Conservation (phyloP, 225 moss, liverwort and hornwort genomes). For the Bryum argenteum region DNA sequence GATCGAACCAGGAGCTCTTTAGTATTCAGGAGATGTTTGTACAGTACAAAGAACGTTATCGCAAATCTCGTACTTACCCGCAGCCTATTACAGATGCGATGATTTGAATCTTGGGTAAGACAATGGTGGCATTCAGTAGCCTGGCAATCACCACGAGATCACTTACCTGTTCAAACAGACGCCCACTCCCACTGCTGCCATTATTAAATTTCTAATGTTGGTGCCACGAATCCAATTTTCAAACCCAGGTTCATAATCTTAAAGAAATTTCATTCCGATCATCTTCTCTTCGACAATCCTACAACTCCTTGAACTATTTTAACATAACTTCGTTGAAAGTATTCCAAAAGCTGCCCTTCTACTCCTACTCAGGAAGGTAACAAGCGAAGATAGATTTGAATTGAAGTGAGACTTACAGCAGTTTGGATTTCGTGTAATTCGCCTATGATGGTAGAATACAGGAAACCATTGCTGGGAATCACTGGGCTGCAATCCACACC, state of each 20-base stretch:
- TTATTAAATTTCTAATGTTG: no score
- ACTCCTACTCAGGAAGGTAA: neutral
- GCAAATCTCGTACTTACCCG: constrained; percentile 22
- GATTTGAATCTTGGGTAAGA: constrained; percentile 52
- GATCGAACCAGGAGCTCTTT: no score
- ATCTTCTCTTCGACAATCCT: no score
- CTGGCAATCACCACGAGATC: constrained; percentile 57
- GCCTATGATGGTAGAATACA: constrained; percentile 56
- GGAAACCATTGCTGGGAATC: constrained; percentile 48
- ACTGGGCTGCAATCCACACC: constrained; percentile 53
- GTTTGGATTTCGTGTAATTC: constrained; percentile 60
- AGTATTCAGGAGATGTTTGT: no score
- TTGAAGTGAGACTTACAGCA: constrained; percentile 44
- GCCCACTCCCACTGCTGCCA: no score
- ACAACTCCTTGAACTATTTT: neutral
- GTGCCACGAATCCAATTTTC: no score
- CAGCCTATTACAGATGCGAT: constrained; percentile 28
- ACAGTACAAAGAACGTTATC: no score
- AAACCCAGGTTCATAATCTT: no score
- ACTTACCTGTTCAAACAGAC: constrained; percentile 42
- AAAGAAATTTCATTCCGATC: no score
- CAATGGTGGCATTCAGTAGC: constrained; percentile 61
- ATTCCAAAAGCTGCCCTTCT: neutral
- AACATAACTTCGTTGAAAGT: neutral
- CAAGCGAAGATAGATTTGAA: neutral